phyloP scores from a whole-genome alignment of 192 early-diverging fungal genomes.

The Phycomyces blakesleeanus region DNA sequence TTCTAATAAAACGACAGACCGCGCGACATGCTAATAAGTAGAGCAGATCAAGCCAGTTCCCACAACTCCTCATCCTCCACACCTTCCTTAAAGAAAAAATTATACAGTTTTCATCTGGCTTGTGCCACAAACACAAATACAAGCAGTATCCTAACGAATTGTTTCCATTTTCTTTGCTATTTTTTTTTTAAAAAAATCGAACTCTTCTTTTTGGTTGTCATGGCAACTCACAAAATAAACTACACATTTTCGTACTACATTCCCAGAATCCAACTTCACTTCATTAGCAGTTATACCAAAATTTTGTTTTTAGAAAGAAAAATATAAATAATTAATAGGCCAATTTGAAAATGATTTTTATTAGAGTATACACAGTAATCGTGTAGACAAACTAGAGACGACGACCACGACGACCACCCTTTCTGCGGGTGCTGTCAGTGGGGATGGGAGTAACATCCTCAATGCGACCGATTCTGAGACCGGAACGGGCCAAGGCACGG shows the following conservation, averaged over 20 bases:
- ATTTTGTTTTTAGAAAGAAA: not conserved
- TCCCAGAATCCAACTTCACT: not conserved
- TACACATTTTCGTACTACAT: not conserved
- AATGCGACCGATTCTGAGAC: slow-evolving; percentile 99
- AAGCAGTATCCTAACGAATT: no score
- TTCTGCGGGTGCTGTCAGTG: slow-evolving; percentile 96
- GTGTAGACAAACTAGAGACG: slow-evolving; percentile 64
- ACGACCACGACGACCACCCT: slow-evolving; percentile 99
- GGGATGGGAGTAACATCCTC: slow-evolving; percentile 98
- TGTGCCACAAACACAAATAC: no score
- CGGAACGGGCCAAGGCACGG: slow-evolving; percentile 97
- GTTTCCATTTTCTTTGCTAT: no score
- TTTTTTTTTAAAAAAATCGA: no score
- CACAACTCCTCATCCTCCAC: no score
- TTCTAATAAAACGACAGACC: no score
- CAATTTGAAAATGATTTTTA: not conserved
- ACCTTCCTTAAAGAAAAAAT: no score
- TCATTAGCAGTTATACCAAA: not conserved
- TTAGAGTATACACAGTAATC: not conserved
- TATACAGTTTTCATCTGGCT: no score
- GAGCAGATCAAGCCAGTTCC: no score
- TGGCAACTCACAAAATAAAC: not conserved
- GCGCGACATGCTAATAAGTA: no score
- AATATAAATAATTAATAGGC: not conserved
- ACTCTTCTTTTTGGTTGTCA: not conserved